Evolutionary conservation across 768 basidiomycete genomes (phyloP).

Genomic region (Mycena alexandri): DNA sequence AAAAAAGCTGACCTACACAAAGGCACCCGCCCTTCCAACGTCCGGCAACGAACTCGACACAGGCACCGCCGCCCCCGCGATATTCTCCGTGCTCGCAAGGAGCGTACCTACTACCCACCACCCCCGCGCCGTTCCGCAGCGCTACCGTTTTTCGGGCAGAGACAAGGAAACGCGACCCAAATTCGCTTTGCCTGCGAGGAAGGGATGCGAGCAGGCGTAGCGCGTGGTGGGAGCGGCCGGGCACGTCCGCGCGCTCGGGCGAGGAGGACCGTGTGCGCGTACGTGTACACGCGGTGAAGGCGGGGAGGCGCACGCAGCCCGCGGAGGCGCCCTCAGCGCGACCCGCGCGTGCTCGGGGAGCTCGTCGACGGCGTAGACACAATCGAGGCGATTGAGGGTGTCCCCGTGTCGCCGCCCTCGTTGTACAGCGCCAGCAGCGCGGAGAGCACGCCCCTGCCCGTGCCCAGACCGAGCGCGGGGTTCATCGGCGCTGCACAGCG

Average conservation of each 20-base stretch:
- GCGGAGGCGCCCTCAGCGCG: constrained; percentile 6
- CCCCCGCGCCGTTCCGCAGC: constrained; percentile 69
- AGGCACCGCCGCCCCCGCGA: constrained; percentile 74
- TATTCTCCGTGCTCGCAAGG: constrained; percentile 73
- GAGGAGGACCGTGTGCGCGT: not conserved
- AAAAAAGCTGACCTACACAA: too few relatives aligned
- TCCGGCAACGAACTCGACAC: constrained; percentile 64
- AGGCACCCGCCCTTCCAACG: constrained; percentile 70
- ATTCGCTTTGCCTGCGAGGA: constrained; percentile 1
- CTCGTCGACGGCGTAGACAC: constrained; percentile 38
- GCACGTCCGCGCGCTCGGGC: constrained; percentile 14
- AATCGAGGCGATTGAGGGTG: constrained; percentile 12
- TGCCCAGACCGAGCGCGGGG: constrained; percentile 37
- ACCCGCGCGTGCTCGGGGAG: constrained; percentile 32
- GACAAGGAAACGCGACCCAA: constrained; percentile 6
- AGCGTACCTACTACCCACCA: constrained; percentile 74
- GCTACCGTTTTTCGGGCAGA: too few relatives aligned
- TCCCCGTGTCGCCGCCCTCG: constrained; percentile 33
- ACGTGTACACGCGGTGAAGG: not conserved
- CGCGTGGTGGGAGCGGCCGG: constrained; percentile 15
- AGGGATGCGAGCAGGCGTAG: constrained; percentile 15
- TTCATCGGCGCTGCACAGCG: constrained; percentile 29
- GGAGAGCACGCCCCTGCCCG: constrained; percentile 69
- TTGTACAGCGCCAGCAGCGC: constrained; percentile 75
- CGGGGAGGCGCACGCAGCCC: constrained; percentile 5